phyloP scores from a whole-genome alignment of 192 early-diverging fungal genomes.

The Piromyces finnis region DNA sequence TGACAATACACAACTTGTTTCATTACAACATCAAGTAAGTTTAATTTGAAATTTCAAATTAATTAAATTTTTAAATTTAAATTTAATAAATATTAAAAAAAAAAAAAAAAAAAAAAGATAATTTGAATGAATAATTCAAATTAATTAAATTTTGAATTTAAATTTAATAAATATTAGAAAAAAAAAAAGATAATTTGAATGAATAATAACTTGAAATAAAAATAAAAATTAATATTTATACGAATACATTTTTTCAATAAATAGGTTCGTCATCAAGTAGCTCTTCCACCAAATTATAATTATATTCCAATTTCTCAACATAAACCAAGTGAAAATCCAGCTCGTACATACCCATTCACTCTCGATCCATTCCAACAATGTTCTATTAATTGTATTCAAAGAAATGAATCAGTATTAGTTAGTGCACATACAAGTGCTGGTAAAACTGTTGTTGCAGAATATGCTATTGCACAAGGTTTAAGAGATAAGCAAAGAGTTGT shows the following conservation, averaged over 20 bases:
- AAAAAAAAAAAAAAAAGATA: no score
- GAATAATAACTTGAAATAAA: no score
- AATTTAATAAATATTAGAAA: no score
- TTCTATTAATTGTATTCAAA: constrained; percentile 72
- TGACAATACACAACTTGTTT: constrained; percentile 9
- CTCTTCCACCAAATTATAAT: constrained; percentile 65
- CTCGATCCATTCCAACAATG: constrained; percentile 92
- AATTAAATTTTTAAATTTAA: no score
- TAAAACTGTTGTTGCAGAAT: constrained; percentile 98
- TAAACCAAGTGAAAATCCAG: constrained; percentile 55
- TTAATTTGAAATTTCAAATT: no score
- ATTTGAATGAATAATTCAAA: no score
- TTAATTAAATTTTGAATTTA: no score
- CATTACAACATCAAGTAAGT: constrained; percentile 6
- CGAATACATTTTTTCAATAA: background rate
- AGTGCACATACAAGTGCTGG: constrained; percentile 92
- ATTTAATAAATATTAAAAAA: no score
- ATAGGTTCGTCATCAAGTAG: constrained; percentile 84
- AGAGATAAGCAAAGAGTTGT: constrained; percentile 83
- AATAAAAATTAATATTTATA: no score
- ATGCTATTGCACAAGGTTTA: constrained; percentile 83
- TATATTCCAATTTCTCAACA: constrained; percentile 81
- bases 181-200: no score
- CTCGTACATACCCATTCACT: constrained; percentile 71
- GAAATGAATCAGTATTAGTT: constrained; percentile 86